Conservation (phyloP, 1,284 basidiomycete genomes). For the Pseudozyma tsukubaensis region DNA sequence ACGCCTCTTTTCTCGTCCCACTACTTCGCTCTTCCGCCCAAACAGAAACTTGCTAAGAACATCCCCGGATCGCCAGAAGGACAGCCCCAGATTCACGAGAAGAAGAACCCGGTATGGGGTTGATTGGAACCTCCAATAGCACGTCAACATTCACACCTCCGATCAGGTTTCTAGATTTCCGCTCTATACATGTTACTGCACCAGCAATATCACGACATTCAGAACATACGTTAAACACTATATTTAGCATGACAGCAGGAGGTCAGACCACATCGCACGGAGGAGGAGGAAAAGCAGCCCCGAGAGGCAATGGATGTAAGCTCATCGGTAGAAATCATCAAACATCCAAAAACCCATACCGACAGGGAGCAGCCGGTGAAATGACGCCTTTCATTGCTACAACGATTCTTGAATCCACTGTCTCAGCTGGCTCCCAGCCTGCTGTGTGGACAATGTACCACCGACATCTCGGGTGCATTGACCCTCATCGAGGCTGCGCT, state of each 20-base stretch:
- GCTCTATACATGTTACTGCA: slow-evolving; percentile 13
- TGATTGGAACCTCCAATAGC: slow-evolving; percentile 3
- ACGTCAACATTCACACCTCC: neutral
- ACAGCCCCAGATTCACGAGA: slow-evolving; percentile 88
- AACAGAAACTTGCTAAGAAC: slow-evolving; percentile 86
- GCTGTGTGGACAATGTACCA: slow-evolving; percentile 79
- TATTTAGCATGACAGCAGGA: neutral
- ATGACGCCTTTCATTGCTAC: slow-evolving; percentile 71
- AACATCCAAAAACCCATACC: neutral
- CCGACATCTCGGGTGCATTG: slow-evolving; percentile 88
- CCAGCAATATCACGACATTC: slow-evolving; percentile 13
- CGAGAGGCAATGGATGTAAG: neutral
- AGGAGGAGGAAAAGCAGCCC: neutral
- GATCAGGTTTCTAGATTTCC: slow-evolving; percentile 11
- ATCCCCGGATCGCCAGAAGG: slow-evolving; percentile 91
- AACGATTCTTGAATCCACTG: slow-evolving; percentile 77
- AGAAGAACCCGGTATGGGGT: slow-evolving; percentile 80
- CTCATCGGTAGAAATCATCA: neutral
- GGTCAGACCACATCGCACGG: too few relatives aligned
- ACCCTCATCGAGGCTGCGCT: slow-evolving; percentile 85
- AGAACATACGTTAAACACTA: slow-evolving; percentile 58
- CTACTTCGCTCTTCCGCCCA: too few relatives aligned
- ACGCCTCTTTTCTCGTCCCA: slow-evolving; percentile 63
- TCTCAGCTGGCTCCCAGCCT: slow-evolving; percentile 77
- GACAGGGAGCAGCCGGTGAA: neutral